phyloP scores from a whole-genome alignment of 257 asterid species.

The Echium plantagineum region DNA sequence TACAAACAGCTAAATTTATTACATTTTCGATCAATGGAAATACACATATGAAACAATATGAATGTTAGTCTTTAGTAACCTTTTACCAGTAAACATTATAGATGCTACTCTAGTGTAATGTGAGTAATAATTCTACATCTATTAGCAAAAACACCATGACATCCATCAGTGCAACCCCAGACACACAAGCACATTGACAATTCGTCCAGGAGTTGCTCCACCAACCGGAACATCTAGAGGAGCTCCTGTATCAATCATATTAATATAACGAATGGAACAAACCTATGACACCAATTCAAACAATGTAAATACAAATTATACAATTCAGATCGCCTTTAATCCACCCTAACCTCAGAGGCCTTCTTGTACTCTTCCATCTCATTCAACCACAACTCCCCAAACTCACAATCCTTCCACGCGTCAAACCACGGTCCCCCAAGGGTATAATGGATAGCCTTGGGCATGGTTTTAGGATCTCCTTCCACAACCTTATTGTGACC shows the following conservation, averaged over 20 bases:
- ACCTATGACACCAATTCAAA: slow-evolving; percentile 7
- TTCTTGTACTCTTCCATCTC: slow-evolving; percentile 56
- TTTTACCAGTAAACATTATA: slow-evolving; percentile 2
- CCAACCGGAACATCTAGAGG: too few relatives aligned
- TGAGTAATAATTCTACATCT: neutral
- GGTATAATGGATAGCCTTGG: slow-evolving; percentile 73
- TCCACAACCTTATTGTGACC: slow-evolving; percentile 66
- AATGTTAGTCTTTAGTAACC: slow-evolving; percentile 1
- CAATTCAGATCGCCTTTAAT: slow-evolving; percentile 1
- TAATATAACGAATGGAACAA: slow-evolving; percentile 1
- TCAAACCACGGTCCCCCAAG: slow-evolving; percentile 94
- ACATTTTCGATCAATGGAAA: neutral
- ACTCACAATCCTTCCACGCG: slow-evolving; percentile 81
- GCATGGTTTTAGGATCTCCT: slow-evolving; percentile 41
- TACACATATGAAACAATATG: slow-evolving; percentile 5
- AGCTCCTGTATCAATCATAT: too few relatives aligned
- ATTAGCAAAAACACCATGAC: neutral
- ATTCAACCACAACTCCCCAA: slow-evolving; percentile 69
- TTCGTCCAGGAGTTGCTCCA: too few relatives aligned
- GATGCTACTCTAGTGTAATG: slow-evolving; percentile 6
- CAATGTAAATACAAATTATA: neutral
- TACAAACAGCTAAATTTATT: neutral
- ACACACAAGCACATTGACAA: too few relatives aligned
- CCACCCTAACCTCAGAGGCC: slow-evolving; percentile 18
- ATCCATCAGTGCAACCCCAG: neutral